A percentile compares a stretch with the other conserved stretches of the same genome.
Evolutionary conservation across 1,284 basidiomycete species (phyloP).

Genomic region (Pseudozyma thailandica): DNA sequence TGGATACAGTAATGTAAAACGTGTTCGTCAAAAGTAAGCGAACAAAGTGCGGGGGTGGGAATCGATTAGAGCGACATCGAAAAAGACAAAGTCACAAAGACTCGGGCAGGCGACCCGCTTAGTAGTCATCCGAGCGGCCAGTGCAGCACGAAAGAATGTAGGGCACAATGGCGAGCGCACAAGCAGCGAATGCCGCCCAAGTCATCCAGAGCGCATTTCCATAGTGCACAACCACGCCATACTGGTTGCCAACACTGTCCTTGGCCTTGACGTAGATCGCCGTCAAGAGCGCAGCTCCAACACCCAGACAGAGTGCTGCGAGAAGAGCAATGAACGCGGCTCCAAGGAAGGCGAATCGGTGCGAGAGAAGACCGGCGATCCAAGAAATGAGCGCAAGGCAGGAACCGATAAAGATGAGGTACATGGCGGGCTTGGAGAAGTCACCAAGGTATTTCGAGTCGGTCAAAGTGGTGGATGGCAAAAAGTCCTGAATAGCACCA

Average conservation of each 20-base stretch:
- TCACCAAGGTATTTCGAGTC: slow-evolving; percentile 50
- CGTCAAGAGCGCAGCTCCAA: slow-evolving; percentile 60
- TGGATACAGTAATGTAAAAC: too few species aligned
- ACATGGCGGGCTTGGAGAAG: slow-evolving; percentile 58
- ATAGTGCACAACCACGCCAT: slow-evolving; percentile 48
- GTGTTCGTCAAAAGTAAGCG: too few species aligned
- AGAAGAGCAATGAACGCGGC: slow-evolving; percentile 58
- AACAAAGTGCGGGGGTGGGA: too few species aligned
- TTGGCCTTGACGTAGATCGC: slow-evolving; percentile 56
- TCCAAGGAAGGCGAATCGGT: slow-evolving; percentile 59
- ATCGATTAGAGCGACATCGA: too few species aligned
- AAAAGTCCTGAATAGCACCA: slow-evolving; percentile 19
- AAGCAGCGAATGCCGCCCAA: slow-evolving; percentile 60
- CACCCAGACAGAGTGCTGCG: slow-evolving; percentile 51
- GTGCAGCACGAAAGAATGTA: slow-evolving; percentile 55
- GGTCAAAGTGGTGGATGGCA: slow-evolving; percentile 43
- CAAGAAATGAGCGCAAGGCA: slow-evolving; percentile 60
- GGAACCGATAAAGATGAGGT: slow-evolving; percentile 64
- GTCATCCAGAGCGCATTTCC: slow-evolving; percentile 65
- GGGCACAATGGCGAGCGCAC: slow-evolving; percentile 51
- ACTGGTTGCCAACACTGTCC: slow-evolving; percentile 30
- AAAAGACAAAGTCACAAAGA: too few species aligned
- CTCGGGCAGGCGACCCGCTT: too few species aligned
- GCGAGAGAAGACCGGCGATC: slow-evolving; percentile 53
- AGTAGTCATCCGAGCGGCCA: slow-evolving; percentile 44